Conservation (phyloP, 2,329 filamentous ascomycete species). For the Gaeumannomyces sp. region DNA sequence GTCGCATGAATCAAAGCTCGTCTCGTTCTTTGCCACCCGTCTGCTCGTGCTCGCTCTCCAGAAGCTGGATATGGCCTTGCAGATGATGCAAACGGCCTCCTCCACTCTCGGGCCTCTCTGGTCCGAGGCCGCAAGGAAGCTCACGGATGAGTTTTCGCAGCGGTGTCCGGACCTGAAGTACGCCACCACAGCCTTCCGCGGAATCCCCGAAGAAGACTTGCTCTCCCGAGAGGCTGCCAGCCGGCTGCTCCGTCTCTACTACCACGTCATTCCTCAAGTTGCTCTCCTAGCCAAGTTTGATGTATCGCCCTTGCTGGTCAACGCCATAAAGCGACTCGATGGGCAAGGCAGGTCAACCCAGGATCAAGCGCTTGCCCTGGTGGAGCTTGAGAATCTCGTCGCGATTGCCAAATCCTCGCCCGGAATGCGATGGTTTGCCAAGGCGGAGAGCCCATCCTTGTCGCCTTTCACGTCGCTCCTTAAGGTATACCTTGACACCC, state of each 20-base stretch:
- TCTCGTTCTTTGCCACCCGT: constrained; percentile 78
- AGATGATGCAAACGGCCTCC: constrained; percentile 48
- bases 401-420: constrained; percentile 74
- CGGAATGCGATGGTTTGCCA: constrained; percentile 86
- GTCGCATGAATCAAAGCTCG: constrained; percentile 67
- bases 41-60: constrained; percentile 72
- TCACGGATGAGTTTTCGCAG: constrained; percentile 69
- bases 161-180: constrained; percentile 79
- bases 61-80: constrained; percentile 63
- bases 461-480: constrained; percentile 71
- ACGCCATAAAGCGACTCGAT: constrained; percentile 58
- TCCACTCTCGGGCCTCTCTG: constrained; percentile 48
- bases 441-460: constrained; percentile 53
- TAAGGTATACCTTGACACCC: constrained; percentile 46
- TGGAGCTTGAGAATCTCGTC: constrained; percentile 77
- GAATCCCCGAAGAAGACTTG: constrained; percentile 59
- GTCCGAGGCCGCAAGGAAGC: constrained; percentile 59
- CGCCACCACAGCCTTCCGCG: constrained; percentile 66
- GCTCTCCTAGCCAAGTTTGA: constrained; percentile 84
- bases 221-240: constrained; percentile 75
- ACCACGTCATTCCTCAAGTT: constrained; percentile 71
- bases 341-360: constrained; percentile 40
- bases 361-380: constrained; percentile 50
- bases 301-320: constrained; percentile 69
- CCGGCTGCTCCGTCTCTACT: constrained; percentile 76